Evolutionary conservation across 139 green algal species (phyloP).

Genomic region (Astrephomene gubernaculifera): DNA sequence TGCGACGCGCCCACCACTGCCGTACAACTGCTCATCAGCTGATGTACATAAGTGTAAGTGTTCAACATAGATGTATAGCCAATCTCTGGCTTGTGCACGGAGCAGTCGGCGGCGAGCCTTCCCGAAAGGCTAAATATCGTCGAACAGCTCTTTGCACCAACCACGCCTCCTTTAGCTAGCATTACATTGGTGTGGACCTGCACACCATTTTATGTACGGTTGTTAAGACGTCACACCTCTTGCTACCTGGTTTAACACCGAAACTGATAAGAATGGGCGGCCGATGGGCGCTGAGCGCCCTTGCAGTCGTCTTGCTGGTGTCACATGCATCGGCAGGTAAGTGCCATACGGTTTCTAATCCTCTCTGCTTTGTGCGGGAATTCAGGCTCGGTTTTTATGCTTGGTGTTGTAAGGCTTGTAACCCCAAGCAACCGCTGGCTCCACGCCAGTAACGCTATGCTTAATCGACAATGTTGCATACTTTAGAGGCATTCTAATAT

Average conservation of each 20-base stretch:
- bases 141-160: no score
- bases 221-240: neutral
- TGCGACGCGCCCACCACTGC: neutral
- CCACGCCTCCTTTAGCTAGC: no score
- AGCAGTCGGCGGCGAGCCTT: no score
- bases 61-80: no score
- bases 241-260: neutral
- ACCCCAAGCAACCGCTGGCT: neutral
- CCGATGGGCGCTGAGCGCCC: neutral
- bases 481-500: neutral
- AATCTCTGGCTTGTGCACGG: no score
- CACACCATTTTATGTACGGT: no score
- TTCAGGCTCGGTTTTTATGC: no score
- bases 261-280: neutral
- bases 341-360: neutral
- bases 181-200: no score
- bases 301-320: neutral
- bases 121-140: no score
- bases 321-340: neutral
- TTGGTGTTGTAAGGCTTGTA: no score
- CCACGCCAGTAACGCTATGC: neutral
- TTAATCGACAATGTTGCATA: neutral
- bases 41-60: neutral
- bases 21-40: neutral
- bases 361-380: neutral